Conservation (phyloP, 768 basidiomycete species). For the Inosperma sp. region DNA sequence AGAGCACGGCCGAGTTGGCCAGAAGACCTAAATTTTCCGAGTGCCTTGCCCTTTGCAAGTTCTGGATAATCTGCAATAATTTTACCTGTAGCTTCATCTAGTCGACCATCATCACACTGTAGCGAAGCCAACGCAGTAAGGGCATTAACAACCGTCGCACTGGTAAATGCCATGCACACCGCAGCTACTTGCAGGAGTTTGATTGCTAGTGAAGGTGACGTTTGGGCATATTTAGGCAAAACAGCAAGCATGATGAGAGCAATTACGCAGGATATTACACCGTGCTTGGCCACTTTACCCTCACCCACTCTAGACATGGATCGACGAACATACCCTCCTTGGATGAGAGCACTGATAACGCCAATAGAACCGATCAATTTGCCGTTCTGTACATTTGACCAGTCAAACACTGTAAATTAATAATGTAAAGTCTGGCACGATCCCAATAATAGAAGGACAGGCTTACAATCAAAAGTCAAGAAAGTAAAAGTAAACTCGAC, state of each 20-base stretch:
- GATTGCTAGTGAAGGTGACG: constrained; percentile 41
- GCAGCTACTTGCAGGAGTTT: constrained; percentile 65
- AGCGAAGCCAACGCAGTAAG: constrained; percentile 88
- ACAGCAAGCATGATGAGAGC: constrained; percentile 68
- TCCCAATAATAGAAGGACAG: constrained; percentile 1
- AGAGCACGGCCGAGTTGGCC: constrained; percentile 93
- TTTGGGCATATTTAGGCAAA: constrained; percentile 54
- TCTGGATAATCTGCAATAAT: constrained; percentile 52
- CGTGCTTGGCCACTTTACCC: constrained; percentile 76
- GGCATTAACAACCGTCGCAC: constrained; percentile 91
- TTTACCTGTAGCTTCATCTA: constrained; percentile 56
- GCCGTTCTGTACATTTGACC: constrained; percentile 87
- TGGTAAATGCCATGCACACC: constrained; percentile 86
- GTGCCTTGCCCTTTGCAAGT: constrained; percentile 77
- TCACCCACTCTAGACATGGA: constrained; percentile 72
- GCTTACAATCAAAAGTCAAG: constrained; percentile 82
- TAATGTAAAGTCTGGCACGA: neutral
- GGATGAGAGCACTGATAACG: constrained; percentile 81
- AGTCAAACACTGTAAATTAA: constrained; percentile 64
- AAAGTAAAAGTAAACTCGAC: constrained; percentile 97
- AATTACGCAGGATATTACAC: constrained; percentile 66
- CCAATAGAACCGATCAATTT: constrained; percentile 84
- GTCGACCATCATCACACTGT: constrained; percentile 73
- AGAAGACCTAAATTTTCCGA: constrained; percentile 85
- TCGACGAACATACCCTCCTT: constrained; percentile 93